Percentiles rank a stretch among this genome's conserved stretches.
phyloP scores from a whole-genome alignment of 169 alveolate species.

The Theileria orientalis region DNA sequence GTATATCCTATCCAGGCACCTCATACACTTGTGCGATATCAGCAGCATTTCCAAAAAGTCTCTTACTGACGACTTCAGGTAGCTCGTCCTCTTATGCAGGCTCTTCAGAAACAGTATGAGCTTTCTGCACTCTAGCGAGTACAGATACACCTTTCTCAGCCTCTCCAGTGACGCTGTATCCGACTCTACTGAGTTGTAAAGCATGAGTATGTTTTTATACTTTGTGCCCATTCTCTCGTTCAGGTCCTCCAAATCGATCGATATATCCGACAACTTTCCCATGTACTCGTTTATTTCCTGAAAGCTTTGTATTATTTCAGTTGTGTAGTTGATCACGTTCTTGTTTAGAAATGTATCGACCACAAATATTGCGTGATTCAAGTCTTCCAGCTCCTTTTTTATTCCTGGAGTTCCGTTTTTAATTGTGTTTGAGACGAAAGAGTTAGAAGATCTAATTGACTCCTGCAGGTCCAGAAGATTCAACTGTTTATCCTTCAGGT shows the following conservation, averaged over 20 bases:
- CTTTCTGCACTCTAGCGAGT: constrained; percentile 43
- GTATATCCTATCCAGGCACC: constrained; percentile 1
- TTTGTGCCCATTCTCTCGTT: constrained; percentile 9
- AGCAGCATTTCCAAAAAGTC: constrained; percentile 27
- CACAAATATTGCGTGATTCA: constrained; percentile 31
- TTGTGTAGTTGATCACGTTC: constrained; percentile 43
- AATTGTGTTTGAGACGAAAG: constrained; percentile 13
- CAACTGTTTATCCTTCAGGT: constrained; percentile 4
- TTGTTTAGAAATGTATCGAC: constrained; percentile 43
- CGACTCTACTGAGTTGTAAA: constrained; percentile 33
- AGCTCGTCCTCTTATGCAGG: not conserved
- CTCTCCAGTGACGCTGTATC: constrained; percentile 36
- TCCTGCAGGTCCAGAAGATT: not conserved
- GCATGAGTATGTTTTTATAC: constrained; percentile 12
- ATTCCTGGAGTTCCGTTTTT: constrained; percentile 39
- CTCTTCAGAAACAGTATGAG: constrained; percentile 2
- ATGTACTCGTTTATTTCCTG: constrained; percentile 42
- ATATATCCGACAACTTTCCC: constrained; percentile 5
- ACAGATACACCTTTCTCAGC: constrained; percentile 20
- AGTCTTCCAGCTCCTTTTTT: constrained; percentile 30
- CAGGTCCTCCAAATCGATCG: constrained; percentile 13
- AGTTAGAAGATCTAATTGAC: constrained; percentile 15
- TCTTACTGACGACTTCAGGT: constrained; percentile 3
- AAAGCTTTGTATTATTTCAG: constrained; percentile 48
- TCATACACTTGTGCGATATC: constrained; percentile 1